Base-by-base conservation (phyloP, 352 stramenopile genomes). In the Phytophthora syringae region DNA sequence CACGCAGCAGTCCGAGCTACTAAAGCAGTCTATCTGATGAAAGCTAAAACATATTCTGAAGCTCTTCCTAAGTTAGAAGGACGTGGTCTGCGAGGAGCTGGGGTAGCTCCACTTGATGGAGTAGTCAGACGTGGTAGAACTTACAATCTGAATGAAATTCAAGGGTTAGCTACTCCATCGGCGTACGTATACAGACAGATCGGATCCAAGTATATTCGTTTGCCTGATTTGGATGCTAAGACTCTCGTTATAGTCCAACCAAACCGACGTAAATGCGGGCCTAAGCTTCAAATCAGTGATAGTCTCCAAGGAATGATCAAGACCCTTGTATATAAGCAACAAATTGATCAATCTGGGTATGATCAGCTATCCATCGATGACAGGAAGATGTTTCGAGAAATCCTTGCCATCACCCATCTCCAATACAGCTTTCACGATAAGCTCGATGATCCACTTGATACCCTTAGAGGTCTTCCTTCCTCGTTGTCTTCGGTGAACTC, bases 131-230 rank as follows among this genome's bases (percentile, higher is more conserved):
- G 50, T 3, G 50, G 53, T 28, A 22, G 42, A 47, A 36, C 53
- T 0, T 45, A 61, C 7, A 45, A 53, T 12, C 44, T 61, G 5
- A 51, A 58, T 27, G 43, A 67, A 11, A 61, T 60, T 21, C 50
- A 55, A 2, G 51, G 49, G 0, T 59, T 49, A 27, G 48, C 24
- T 7, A 39, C 52, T 7, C 21, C 56, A 11, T 9, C 1, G 2
- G 36, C 36, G 13, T 43, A 43, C 3, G 36, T 43, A 1, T 43
- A 21, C 21, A 13, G 36, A 2, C 36, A 21, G 16, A 13, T 63
- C 16, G 54, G 54, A 47, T 40, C 11, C 2, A 63, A 63, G 30
- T 63, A 63, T 22, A 54, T 63, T 22, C 28, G 54, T 6, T 45
- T 63, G 1, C 43, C 54, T 15, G 54, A 63, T 25, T 32, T 63